Base-by-base conservation (phyloP, 2,329 filamentous ascomycete species). In the Cladosporium sp. region DNA sequence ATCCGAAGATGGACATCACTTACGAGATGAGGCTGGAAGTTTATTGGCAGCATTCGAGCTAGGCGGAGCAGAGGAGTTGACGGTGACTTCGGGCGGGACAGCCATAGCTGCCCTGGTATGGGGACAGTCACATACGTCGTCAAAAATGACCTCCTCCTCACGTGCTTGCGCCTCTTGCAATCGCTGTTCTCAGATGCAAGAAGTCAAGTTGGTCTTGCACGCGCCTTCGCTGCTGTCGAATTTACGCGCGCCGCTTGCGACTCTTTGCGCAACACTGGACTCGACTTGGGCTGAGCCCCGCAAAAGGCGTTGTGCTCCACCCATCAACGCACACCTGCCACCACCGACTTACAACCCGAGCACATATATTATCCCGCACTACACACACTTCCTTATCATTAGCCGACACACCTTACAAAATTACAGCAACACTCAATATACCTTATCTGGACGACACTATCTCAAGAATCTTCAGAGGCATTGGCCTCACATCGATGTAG, bases 1-100 rank as follows among this genome's bases (percentile, higher is more conserved):
- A 7, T 47, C n/a, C 41, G 14, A 21, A 47, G 41, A 47, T 24
- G 21, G 21, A 44, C 10, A 30, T 30, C 36, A 74, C 78, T 55
- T 74, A 81, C 80, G 80, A 36, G 78, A 75, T 38, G 77, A 76
- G 24, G 76, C 73, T 18, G 74, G 71, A n/a, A 68, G 68, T 65
- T 71, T 71, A 18, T 68, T 55, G 64, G 18, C 61, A 30, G 69
- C 70, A 49, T 63, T 65, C n/a, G 70, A 58, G 12, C 26, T 41
- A 34, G 65, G 62, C 18, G 64, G 65, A n/a, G 59, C 57, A 34
- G 62, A 44, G 14, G 67, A 28, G 34, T 65, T 54, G 66, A 66
- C 60, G 51, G 64, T 57, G 36, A 59, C 24, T 36, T 64, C 59
- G 36, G 59, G 51, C 38, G 58, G 58, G 65, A 54, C 68, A 66